Percentiles rank a stretch among this genome's conserved stretches.
Conservation (phyloP, 2,329 filamentous ascomycete species). For the Teratosphaeria zuluensis region DNA sequence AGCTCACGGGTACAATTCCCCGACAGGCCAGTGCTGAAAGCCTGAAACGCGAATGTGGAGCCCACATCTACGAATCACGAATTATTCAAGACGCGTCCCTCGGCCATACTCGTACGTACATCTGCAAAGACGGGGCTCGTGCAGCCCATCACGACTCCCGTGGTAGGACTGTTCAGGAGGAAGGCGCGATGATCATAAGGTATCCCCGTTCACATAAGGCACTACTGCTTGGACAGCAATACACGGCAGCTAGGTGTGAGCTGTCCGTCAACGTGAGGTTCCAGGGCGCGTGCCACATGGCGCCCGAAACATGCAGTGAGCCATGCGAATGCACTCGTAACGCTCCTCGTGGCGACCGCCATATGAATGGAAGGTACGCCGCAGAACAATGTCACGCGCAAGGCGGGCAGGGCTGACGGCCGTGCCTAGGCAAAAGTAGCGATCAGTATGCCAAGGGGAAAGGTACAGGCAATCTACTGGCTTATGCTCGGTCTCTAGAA, state of each 20-base stretch:
- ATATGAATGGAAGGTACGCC: neutral
- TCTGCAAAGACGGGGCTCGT: neutral
- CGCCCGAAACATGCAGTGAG: conserved; percentile 2
- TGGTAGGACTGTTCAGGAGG: neutral
- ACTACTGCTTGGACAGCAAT: neutral
- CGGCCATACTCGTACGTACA: neutral
- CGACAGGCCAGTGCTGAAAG: neutral
- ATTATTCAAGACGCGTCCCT: neutral
- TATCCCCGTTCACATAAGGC: neutral
- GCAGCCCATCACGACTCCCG: neutral
- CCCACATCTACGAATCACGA: neutral
- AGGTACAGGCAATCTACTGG: too few species aligned
- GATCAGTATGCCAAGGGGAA: too few species aligned
- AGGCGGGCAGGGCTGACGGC: too few species aligned
- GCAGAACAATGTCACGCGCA: neutral
- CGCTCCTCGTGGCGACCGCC: neutral
- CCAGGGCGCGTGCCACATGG: neutral
- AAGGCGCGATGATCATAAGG: neutral
- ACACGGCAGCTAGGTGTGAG: neutral
- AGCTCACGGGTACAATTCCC: neutral
- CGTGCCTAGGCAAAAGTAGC: neutral
- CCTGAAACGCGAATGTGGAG: neutral
- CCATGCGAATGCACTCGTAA: conserved; percentile 1
- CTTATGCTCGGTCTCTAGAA: too few species aligned
- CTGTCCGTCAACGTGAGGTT: neutral